Conservation (phyloP, 306 rosid species). For the Fagus sylvatica region DNA sequence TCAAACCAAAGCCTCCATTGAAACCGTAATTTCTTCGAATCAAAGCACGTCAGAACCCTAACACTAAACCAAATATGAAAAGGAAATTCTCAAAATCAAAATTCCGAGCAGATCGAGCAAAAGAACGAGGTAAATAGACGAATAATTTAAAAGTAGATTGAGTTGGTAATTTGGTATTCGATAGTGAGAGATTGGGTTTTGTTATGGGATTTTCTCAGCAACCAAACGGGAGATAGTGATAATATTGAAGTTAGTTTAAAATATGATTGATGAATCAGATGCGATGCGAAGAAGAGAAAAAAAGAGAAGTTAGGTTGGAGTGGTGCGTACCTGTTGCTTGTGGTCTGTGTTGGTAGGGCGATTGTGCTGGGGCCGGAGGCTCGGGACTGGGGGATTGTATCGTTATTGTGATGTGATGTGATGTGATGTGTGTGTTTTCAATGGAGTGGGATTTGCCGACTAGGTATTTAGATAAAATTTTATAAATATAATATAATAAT, state of each 20-base stretch:
- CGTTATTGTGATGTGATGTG: no score
- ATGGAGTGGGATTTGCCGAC: no score
- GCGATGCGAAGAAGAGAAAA: not conserved
- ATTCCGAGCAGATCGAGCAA: not conserved
- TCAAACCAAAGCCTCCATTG: constrained; percentile 12
- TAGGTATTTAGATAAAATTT: no score
- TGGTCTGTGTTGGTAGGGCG: not conserved
- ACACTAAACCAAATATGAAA: not conserved
- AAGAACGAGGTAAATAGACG: not conserved
- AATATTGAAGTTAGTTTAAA: not conserved
- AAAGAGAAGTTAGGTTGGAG: not conserved
- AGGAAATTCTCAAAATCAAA: not conserved
- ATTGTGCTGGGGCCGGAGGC: not conserved
- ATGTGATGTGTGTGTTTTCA: no score
- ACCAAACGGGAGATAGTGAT: not conserved
- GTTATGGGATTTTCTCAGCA: not conserved
- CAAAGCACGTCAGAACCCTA: constrained; percentile 7
- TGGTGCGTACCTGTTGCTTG: not conserved
- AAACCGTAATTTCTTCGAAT: not conserved
- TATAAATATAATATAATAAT: no score
- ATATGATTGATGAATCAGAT: not conserved
- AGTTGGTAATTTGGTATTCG: not conserved
- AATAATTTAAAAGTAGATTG: not conserved
- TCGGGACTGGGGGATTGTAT: no score
- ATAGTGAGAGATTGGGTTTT: not conserved